phyloP scores from a whole-genome alignment of 1,139 yeast genomes.

The Pneumocystis sp. region DNA sequence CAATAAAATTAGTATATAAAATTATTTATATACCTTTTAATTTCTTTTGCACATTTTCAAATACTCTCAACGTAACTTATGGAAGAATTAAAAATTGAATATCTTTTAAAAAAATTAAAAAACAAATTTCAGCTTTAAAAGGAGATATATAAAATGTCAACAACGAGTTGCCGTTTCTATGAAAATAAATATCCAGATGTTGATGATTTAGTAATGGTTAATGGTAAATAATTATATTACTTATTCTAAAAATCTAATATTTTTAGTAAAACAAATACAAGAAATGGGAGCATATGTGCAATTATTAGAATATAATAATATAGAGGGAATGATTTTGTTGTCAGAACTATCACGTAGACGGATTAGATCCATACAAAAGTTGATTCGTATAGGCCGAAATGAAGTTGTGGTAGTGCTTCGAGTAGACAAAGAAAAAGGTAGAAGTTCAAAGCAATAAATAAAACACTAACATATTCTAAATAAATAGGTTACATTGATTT shows the following conservation, averaged over 20 bases:
- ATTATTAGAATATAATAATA: constrained; percentile 88
- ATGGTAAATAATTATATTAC: constrained; percentile 29
- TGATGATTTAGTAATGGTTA: constrained; percentile 97
- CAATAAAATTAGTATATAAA: background rate
- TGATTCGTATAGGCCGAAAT: constrained; percentile 94
- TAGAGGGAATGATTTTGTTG: constrained; percentile 95
- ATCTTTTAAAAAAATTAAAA: background rate
- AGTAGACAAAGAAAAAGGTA: constrained; percentile 94
- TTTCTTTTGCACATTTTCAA: background rate
- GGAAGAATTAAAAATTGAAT: background rate
- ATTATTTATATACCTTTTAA: background rate
- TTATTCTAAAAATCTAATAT: background rate
- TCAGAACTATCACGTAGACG: constrained; percentile 97
- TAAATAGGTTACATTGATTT: constrained; percentile 59
- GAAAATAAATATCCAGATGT: constrained; percentile 98
- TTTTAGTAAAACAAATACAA: constrained; percentile 17
- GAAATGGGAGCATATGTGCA: constrained; percentile 42
- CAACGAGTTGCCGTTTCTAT: constrained; percentile 63
- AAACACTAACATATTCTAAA: background rate
- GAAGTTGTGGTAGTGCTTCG: constrained; percentile 98
- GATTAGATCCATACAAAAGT: constrained; percentile 91
- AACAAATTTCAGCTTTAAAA: background rate
- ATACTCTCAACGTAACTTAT: background rate
- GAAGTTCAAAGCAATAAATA: background rate
- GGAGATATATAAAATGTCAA: constrained; percentile 15